phyloP scores from a whole-genome alignment of 1,284 basidiomycete genomes.

The Boletellus dicymbophilus region DNA sequence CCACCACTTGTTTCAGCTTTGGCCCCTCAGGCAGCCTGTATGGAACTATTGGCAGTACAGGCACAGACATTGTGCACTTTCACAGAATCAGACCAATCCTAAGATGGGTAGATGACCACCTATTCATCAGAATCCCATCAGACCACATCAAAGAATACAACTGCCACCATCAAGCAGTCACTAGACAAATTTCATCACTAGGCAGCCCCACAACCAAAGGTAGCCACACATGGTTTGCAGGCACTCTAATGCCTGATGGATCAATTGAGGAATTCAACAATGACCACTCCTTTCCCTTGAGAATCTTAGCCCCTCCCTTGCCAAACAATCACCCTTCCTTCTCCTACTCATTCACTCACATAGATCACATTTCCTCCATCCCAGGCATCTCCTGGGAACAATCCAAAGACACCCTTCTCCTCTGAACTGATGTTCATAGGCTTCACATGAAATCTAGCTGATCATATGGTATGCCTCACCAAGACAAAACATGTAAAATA shows the following conservation, averaged over 20 bases:
- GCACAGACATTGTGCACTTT: slow-evolving; percentile 27
- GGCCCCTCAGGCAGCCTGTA: slow-evolving; percentile 32
- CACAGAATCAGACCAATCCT: slow-evolving; percentile 35
- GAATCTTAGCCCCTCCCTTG: too few relatives aligned
- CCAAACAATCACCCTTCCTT: background rate
- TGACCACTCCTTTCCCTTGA: too few relatives aligned
- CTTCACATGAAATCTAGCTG: background rate
- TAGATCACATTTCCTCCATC: background rate
- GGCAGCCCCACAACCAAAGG: background rate
- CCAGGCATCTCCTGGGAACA: background rate
- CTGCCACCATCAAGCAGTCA: background rate
- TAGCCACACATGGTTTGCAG: slow-evolving; percentile 1
- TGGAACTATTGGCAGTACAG: slow-evolving; percentile 32
- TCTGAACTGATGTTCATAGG: background rate
- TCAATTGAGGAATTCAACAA: slow-evolving; percentile 2
- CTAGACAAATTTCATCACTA: background rate
- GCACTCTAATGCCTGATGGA: background rate
- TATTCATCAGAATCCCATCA: slow-evolving; percentile 33
- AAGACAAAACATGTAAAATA: background rate
- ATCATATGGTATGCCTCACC: background rate
- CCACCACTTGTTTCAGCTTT: slow-evolving; percentile 31
- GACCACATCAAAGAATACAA: background rate
- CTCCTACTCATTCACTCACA: background rate
- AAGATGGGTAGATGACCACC: slow-evolving; percentile 45
- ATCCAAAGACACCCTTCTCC: background rate